A percentile compares a stretch with the other conserved stretches of the same genome.
phyloP scores from a whole-genome alignment of 805 yeast species.

The Sugiyamaella floridensis region DNA sequence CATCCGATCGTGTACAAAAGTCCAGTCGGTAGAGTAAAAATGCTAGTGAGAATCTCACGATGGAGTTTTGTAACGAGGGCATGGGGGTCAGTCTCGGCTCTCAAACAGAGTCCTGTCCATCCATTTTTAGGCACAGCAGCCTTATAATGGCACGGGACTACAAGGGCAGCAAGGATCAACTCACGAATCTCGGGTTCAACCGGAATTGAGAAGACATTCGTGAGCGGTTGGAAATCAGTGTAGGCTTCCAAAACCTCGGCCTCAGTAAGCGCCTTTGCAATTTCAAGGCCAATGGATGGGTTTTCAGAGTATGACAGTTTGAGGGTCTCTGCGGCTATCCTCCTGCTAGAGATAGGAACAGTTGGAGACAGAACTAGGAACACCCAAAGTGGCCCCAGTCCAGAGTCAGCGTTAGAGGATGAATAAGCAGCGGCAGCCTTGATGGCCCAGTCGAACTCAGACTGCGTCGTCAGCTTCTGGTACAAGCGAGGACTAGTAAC shows the following conservation, averaged over 20 bases:
- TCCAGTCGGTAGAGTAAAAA: slow-evolving; percentile 24
- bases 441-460: slow-evolving; percentile 12
- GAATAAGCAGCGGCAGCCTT: neutral
- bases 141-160: slow-evolving; percentile 42
- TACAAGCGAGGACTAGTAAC: slow-evolving; percentile 8
- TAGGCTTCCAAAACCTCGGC: neutral
- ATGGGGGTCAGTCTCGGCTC: slow-evolving; percentile 60
- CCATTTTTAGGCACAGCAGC: slow-evolving; percentile 40
- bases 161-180: slow-evolving; percentile 15
- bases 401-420: neutral
- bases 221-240: neutral
- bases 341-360: neutral
- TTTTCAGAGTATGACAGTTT: neutral
- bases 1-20: slow-evolving; percentile 17
- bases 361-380: neutral
- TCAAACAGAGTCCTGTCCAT: slow-evolving; percentile 73
- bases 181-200: slow-evolving; percentile 9
- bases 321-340: neutral
- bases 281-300: neutral
- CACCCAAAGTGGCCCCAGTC: slow-evolving; percentile 2
- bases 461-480: slow-evolving; percentile 11
- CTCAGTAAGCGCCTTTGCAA: neutral
- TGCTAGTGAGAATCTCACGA: slow-evolving; percentile 22
- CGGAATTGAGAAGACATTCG: slow-evolving; percentile 4
- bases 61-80: slow-evolving; percentile 34